phyloP scores from a whole-genome alignment of 768 basidiomycete genomes.

The Collybia sordida region DNA sequence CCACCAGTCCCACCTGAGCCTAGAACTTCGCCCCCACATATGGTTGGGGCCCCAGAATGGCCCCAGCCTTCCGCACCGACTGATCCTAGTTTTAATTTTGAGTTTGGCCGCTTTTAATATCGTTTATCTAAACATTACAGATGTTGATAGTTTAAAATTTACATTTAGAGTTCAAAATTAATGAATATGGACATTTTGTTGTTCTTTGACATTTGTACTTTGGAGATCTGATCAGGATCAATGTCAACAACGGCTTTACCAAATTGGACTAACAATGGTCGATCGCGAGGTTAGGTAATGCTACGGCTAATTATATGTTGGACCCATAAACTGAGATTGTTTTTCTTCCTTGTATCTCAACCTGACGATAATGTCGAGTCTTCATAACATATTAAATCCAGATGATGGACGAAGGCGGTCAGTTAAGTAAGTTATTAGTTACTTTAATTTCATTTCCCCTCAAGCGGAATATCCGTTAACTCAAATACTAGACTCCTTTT shows the following conservation, averaged over 20 bases:
- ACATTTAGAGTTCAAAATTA: conserved; percentile 1
- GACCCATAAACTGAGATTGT: conserved; percentile 20
- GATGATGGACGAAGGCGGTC: conserved; percentile 36
- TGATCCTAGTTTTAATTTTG: conserved; percentile 13
- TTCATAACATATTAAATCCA: conserved; percentile 58
- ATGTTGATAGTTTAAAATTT: conserved; percentile 5
- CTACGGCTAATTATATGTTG: conserved; percentile 13
- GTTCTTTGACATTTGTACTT: conserved; percentile 5
- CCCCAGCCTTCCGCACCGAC: conserved; percentile 8
- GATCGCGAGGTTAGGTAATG: conserved; percentile 22
- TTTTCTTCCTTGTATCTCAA: not conserved
- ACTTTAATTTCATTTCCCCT: conserved; percentile 4
- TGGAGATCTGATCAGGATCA: conserved; percentile 2
- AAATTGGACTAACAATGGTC: conserved; percentile 14
- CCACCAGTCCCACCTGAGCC: conserved; percentile 7
- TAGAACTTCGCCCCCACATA: not conserved
- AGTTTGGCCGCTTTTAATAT: conserved; percentile 16
- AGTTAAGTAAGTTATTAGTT: conserved; percentile 41
- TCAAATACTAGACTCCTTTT: conserved; percentile 21
- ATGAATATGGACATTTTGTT: conserved; percentile 6
- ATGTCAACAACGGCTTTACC: conserved; percentile 1
- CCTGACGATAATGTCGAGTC: conserved; percentile 46
- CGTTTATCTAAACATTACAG: conserved; percentile 2
- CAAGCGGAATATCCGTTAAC: conserved; percentile 16
- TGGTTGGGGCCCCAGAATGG: conserved; percentile 8